phyloP scores from a whole-genome alignment of 164 flowering plant genomes.

The Annona squamosa region DNA sequence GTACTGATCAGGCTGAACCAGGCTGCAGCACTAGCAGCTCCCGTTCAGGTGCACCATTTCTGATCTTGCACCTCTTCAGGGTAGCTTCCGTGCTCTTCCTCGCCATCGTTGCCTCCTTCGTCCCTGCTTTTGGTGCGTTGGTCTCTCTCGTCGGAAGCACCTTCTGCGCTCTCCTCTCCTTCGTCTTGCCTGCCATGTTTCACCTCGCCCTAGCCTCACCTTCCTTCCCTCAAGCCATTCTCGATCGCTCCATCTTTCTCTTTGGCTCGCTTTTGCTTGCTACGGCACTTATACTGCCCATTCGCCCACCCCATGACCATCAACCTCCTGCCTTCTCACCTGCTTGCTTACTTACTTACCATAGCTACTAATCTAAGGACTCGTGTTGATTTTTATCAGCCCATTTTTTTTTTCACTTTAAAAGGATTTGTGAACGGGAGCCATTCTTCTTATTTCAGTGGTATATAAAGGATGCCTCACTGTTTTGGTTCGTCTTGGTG shows the following conservation, averaged over 20 bases:
- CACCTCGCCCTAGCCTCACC: slow-evolving; percentile 14
- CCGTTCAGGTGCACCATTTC: neutral
- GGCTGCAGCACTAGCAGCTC: slow-evolving; percentile 7
- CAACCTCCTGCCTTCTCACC: too few relatives aligned
- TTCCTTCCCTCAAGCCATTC: slow-evolving; percentile 4
- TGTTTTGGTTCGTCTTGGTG: too few relatives aligned
- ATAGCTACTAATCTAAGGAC: too few relatives aligned
- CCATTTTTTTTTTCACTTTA: too few relatives aligned
- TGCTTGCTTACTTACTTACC: too few relatives aligned
- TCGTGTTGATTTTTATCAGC: too few relatives aligned
- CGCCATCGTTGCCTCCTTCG: slow-evolving; percentile 16
- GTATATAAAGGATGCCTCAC: too few relatives aligned
- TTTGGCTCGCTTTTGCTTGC: slow-evolving; percentile 18
- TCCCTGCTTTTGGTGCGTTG: slow-evolving; percentile 24
- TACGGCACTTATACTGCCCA: slow-evolving; percentile 9
- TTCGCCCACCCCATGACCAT: neutral
- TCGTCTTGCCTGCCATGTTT: slow-evolving; percentile 15
- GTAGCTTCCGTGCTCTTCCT: slow-evolving; percentile 7
- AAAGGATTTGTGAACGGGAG: too few relatives aligned
- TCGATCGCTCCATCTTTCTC: slow-evolving; percentile 11
- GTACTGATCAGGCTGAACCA: too few relatives aligned
- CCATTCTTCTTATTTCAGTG: too few relatives aligned
- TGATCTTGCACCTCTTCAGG: slow-evolving; percentile 6
- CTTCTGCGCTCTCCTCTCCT: slow-evolving; percentile 22
- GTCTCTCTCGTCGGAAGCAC: slow-evolving; percentile 32